A percentile compares a stretch with the other conserved stretches of the same genome.
phyloP scores from a whole-genome alignment of 2,329 filamentous ascomycete genomes.

The Cadophora luteo-olivacea region DNA sequence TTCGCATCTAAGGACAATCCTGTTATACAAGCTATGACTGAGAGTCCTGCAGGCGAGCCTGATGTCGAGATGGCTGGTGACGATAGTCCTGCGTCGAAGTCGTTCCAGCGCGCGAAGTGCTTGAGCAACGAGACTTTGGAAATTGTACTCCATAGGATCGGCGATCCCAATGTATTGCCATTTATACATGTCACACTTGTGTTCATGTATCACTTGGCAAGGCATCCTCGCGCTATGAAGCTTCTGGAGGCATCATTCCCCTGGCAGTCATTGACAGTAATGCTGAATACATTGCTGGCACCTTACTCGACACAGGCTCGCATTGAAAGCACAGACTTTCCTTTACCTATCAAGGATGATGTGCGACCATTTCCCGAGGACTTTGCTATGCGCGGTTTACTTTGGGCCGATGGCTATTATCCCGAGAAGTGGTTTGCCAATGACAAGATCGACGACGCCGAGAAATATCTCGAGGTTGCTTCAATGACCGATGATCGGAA shows the following conservation, averaged over 20 bases:
- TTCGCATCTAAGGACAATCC: constrained; percentile 41
- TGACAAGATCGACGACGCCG: constrained; percentile 40
- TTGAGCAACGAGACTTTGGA: constrained; percentile 35
- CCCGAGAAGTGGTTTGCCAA: constrained; percentile 39
- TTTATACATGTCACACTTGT: constrained; percentile 42
- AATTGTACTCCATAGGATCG: constrained; percentile 37
- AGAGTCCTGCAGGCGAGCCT: not conserved
- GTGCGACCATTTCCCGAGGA: constrained; percentile 41
- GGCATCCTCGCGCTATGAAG: constrained; percentile 32
- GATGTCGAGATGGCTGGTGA: constrained; percentile 20
- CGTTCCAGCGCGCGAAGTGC: constrained; percentile 35
- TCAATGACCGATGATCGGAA: constrained; percentile 35
- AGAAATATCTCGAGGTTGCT: constrained; percentile 35
- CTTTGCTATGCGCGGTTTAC: constrained; percentile 40
- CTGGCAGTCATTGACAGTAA: constrained; percentile 35
- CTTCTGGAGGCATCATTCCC: constrained; percentile 36
- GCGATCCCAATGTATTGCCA: constrained; percentile 41
- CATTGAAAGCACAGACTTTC: constrained; percentile 29
- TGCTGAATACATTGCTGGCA: constrained; percentile 39
- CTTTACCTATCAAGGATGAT: constrained; percentile 35
- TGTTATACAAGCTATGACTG: constrained; percentile 8
- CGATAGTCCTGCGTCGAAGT: not conserved
- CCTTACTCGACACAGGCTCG: constrained; percentile 29
- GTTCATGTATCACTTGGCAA: constrained; percentile 38
- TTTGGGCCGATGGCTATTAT: constrained; percentile 39